These are phyloP conservation scores for Ustilago tritici DNA, from an alignment of 1,284 basidiomycete genomes.

Conservation along the genomic window DNA sequence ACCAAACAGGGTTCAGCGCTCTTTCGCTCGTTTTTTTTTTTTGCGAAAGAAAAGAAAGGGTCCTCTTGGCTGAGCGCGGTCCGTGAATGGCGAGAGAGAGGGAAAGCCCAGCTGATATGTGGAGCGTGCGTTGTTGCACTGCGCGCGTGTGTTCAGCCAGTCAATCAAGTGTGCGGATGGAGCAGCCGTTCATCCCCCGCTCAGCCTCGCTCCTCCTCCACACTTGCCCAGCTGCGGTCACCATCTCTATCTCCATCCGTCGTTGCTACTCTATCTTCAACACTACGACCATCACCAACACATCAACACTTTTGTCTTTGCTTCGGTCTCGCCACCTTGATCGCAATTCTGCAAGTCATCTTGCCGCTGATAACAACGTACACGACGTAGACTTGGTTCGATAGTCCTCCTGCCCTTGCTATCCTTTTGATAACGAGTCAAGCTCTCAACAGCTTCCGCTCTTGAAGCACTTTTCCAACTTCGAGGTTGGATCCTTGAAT, in stretches of 20 bases:
- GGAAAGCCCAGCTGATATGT: slow-evolving; percentile 3
- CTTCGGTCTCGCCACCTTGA: neutral
- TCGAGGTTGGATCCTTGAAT: neutral
- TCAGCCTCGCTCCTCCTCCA: slow-evolving; percentile 15
- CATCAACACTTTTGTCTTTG: neutral
- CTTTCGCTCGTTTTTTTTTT: neutral
- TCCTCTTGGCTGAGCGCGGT: slow-evolving; percentile 8
- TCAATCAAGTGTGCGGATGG: slow-evolving; percentile 6
- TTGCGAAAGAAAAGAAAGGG: slow-evolving; percentile 6
- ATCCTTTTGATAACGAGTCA: neutral
- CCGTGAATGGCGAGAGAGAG: slow-evolving; percentile 14
- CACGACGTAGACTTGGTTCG: neutral
- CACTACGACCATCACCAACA: neutral
- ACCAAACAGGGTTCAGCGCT: slow-evolving; percentile 3
- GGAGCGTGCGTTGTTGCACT: slow-evolving; percentile 6
- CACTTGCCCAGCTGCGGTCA: neutral
- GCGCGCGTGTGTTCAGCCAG: slow-evolving; percentile 11
- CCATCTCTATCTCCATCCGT: slow-evolving; percentile 1
- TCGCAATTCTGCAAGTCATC: neutral
- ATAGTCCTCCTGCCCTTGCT: neutral
- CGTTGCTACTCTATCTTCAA: neutral
- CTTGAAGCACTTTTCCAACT: neutral
- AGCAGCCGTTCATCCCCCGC: slow-evolving; percentile 2
- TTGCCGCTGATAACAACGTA: neutral
- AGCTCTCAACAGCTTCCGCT: neutral